Conservation (phyloP, 108 stramenopile genomes). For the Nitzschia sp. region DNA sequence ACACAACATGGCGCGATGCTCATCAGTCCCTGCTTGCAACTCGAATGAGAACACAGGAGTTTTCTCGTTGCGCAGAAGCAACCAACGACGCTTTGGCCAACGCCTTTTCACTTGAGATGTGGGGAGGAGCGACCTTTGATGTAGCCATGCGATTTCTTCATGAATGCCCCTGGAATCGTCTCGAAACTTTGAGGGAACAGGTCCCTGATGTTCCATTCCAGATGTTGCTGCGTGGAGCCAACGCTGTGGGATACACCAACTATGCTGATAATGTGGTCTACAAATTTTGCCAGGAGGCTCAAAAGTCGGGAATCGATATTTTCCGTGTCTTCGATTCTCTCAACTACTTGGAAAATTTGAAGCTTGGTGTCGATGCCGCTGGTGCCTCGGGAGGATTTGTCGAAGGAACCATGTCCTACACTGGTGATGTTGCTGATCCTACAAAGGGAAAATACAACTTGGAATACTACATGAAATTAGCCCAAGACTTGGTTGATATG, state of each 20-base stretch:
- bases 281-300: constrained; percentile 89
- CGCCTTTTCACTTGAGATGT: constrained; percentile 91
- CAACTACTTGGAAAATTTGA: constrained; percentile 95
- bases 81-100: constrained; percentile 70
- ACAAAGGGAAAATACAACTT: constrained; percentile 83
- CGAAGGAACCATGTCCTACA: constrained; percentile 94
- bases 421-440: constrained; percentile 88
- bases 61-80: constrained; percentile 81
- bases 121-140: constrained; percentile 98
- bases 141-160: constrained; percentile 93
- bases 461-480: constrained; percentile 92
- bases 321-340: constrained; percentile 97
- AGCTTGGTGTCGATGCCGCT: constrained; percentile 93
- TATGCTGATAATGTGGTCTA: constrained; percentile 75
- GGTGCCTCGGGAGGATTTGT: constrained; percentile 91
- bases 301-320: constrained; percentile 91
- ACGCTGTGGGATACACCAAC: constrained; percentile 95
- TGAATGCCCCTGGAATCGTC: constrained; percentile 95
- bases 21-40: constrained; percentile 96
- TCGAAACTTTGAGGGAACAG: constrained; percentile 60
- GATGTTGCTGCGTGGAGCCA: constrained; percentile 96
- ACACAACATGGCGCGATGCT: constrained; percentile 98
- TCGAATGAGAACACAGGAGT: constrained; percentile 85
- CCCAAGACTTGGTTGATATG: constrained; percentile 58
- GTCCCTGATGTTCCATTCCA: constrained; percentile 95